Percentiles rank a stretch among this genome's conserved stretches.
These are phyloP conservation scores for Apocynum venetum DNA, from an alignment of 257 asterid species.

Conservation along the genomic window DNA sequence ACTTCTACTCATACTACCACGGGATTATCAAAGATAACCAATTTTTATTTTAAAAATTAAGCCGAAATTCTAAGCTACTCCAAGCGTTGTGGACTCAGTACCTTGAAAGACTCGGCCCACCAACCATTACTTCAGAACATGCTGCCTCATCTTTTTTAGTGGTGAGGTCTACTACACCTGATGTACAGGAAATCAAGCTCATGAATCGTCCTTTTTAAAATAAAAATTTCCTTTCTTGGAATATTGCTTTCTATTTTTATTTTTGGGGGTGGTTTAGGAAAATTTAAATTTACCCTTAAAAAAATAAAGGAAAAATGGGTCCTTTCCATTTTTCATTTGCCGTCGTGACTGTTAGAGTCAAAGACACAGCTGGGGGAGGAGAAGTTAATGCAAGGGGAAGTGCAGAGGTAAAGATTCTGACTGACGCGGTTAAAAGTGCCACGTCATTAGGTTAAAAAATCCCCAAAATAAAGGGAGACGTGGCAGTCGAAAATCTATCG, in stretches of 20 bases:
- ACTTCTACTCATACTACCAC: slow-evolving; percentile 3
- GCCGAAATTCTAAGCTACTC: not conserved
- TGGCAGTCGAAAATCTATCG: too few relatives aligned
- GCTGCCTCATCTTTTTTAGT: not conserved
- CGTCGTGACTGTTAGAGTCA: not conserved
- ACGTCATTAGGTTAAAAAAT: too few relatives aligned
- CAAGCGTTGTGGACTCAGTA: not conserved
- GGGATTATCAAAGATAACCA: slow-evolving; percentile 37
- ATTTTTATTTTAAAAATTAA: not conserved
- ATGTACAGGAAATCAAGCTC: not conserved
- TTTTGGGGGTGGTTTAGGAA: too few relatives aligned
- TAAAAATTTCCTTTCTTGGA: not conserved
- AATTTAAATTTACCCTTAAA: not conserved
- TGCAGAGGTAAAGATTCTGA: not conserved
- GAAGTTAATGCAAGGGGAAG: not conserved
- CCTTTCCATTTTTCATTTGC: too few relatives aligned
- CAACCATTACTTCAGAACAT: not conserved
- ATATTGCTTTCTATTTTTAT: not conserved
- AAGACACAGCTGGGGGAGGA: not conserved
- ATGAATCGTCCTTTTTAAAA: not conserved
- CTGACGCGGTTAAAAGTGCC: not conserved
- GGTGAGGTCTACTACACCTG: slow-evolving; percentile 2
- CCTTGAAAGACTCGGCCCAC: slow-evolving; percentile 1
- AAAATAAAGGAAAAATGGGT: not conserved
- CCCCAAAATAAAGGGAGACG: too few relatives aligned